Conservation (phyloP, 768 basidiomycete species). For the Boletus subcaerulescens region DNA sequence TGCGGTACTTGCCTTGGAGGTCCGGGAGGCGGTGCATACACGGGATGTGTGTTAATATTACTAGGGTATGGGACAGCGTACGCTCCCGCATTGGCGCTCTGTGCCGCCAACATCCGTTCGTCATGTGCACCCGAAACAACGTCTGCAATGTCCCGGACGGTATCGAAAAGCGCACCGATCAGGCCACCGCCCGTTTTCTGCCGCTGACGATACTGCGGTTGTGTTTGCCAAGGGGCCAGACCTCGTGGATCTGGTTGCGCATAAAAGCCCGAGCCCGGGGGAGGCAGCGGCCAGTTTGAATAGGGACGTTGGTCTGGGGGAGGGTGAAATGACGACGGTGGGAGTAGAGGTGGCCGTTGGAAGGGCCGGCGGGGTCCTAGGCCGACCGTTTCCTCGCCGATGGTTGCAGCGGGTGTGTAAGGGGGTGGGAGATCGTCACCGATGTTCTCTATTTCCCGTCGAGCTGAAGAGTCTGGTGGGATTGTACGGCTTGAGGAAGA, state of each 20-base stretch:
- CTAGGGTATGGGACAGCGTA: conserved; percentile 17
- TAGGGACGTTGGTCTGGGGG: background rate
- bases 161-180: conserved; percentile 25
- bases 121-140: conserved; percentile 25
- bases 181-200: conserved; percentile 23
- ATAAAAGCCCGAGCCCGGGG: background rate
- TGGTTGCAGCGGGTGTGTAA: conserved; percentile 58
- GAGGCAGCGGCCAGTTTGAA: too few relatives aligned
- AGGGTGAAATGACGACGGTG: background rate
- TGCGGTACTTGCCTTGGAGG: background rate
- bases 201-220: conserved; percentile 16
- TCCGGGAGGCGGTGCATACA: conserved; percentile 14
- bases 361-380: conserved; percentile 64
- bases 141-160: conserved; percentile 29
- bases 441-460: conserved; percentile 8
- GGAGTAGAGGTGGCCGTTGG: conserved; percentile 38
- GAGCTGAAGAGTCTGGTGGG: background rate
- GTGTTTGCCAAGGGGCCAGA: conserved; percentile 21
- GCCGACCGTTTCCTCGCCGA: conserved; percentile 63
- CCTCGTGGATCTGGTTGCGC: conserved; percentile 14
- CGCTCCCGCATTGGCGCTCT: conserved; percentile 14
- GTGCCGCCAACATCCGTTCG: conserved; percentile 13
- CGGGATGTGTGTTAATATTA: background rate
- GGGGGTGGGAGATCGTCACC: conserved; percentile 66
- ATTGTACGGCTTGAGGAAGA: background rate